Evolutionary conservation across 345 rosid species (phyloP).

Genomic region (Eucalyptus curtisii): DNA sequence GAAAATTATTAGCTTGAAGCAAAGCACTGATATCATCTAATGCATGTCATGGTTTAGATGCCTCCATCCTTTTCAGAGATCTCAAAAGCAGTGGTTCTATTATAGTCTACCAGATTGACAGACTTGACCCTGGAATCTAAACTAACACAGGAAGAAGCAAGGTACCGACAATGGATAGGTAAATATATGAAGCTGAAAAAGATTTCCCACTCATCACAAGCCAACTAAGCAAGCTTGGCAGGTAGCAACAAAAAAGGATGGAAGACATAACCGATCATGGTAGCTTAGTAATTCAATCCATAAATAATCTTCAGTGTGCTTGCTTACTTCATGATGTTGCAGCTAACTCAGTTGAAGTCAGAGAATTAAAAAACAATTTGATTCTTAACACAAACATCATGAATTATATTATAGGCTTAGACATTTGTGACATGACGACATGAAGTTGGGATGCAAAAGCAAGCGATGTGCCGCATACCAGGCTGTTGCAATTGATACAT

Average conservation of each 20-base stretch:
- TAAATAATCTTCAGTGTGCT: neutral
- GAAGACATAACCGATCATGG: neutral
- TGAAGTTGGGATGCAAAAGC: neutral
- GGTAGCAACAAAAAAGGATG: neutral
- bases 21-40: neutral
- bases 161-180: neutral
- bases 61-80: neutral
- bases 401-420: neutral
- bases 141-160: neutral
- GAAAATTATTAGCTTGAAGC: neutral
- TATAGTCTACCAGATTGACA: neutral
- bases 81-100: neutral
- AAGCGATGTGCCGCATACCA: slow-evolving; percentile 30
- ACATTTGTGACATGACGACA: neutral
- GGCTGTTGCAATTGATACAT: slow-evolving; percentile 89
- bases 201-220: neutral
- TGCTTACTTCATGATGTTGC: neutral
- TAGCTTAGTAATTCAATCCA: neutral
- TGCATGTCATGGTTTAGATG: neutral
- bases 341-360: neutral
- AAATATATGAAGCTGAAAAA: neutral
- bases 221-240: neutral
- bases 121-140: neutral
- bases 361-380: neutral
- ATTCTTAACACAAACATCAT: neutral